phyloP scores from a whole-genome alignment of 306 rosid species.

The Phaseolus lunatus region DNA sequence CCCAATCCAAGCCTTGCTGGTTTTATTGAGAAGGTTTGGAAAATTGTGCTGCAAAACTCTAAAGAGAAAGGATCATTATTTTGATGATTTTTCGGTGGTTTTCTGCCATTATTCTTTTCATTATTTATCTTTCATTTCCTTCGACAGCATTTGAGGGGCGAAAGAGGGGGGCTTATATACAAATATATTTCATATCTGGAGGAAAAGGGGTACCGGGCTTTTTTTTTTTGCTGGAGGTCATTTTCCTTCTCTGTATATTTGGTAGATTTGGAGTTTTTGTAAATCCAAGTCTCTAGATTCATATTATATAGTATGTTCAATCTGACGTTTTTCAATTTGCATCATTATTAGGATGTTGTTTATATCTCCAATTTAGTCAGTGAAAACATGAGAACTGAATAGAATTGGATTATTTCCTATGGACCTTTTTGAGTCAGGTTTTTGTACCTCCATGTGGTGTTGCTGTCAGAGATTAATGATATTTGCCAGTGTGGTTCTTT shows the following conservation, averaged over 20 bases:
- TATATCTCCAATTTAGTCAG: constrained; percentile 34
- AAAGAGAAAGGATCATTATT: constrained; percentile 47
- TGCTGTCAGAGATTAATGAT: constrained; percentile 4
- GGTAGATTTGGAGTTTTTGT: constrained; percentile 63
- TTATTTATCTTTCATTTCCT: constrained; percentile 51
- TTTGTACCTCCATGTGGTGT: constrained; percentile 2
- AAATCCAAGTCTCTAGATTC: constrained; percentile 57
- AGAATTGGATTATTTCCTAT: constrained; percentile 19
- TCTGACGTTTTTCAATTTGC: constrained; percentile 18
- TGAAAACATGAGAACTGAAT: constrained; percentile 8
- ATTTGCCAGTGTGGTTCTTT: background rate
- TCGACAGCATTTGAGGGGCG: constrained; percentile 44
- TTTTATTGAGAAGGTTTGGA: constrained; percentile 54
- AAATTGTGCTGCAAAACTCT: constrained; percentile 41
- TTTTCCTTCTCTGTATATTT: constrained; percentile 53
- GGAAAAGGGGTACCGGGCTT: constrained; percentile 54
- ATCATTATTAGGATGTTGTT: constrained; percentile 36
- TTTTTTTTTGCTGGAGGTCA: constrained; percentile 56
- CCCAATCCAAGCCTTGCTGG: constrained; percentile 58
- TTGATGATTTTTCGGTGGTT: constrained; percentile 44
- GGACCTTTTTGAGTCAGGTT: constrained; percentile 30
- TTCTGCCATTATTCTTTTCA: constrained; percentile 55
- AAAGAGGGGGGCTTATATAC: constrained; percentile 28
- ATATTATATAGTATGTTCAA: constrained; percentile 42
- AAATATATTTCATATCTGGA: constrained; percentile 49